Conservation (phyloP, 2,329 filamentous ascomycete species). For the Aspergillus pseudotamarii region DNA sequence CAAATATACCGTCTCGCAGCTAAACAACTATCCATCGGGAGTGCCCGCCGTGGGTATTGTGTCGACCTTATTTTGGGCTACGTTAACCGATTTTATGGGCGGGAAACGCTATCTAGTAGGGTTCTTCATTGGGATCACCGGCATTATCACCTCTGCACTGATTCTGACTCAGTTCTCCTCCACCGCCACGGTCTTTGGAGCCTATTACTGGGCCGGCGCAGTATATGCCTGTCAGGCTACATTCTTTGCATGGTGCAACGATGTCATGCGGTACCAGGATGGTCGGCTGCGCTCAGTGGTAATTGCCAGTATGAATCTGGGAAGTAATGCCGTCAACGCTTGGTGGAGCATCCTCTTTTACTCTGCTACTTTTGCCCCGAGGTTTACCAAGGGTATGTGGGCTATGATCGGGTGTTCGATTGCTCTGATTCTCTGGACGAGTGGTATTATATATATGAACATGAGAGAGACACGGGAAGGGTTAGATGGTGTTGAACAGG, state of each 20-base stretch:
- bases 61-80: slow-evolving; percentile 69
- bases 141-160: slow-evolving; percentile 63
- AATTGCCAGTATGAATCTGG: slow-evolving; percentile 72
- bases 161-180: slow-evolving; percentile 59
- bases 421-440: slow-evolving; percentile 20
- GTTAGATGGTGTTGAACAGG: not conserved
- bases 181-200: slow-evolving; percentile 61
- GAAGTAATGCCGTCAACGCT: slow-evolving; percentile 68
- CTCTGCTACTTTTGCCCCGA: slow-evolving; percentile 66
- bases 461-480: slow-evolving; percentile 13
- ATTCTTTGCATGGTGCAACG: slow-evolving; percentile 77
- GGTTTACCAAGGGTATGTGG: slow-evolving; percentile 58
- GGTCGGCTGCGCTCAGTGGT: slow-evolving; percentile 66
- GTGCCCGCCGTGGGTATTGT: slow-evolving; percentile 56
- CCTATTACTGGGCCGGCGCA: slow-evolving; percentile 70
- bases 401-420: slow-evolving; percentile 27
- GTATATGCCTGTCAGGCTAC: slow-evolving; percentile 74
- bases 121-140: slow-evolving; percentile 67
- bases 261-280: slow-evolving; percentile 67
- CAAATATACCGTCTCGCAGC: slow-evolving; percentile 51
- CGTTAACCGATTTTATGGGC: slow-evolving; percentile 60
- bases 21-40: slow-evolving; percentile 59
- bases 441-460: slow-evolving; percentile 20
- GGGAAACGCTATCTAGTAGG: slow-evolving; percentile 68
- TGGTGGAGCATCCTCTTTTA: slow-evolving; percentile 77